Evolutionary conservation across 225 moss, liverwort and hornwort genomes (phyloP).

Genomic region (Rhytidiadelphus loreus): DNA sequence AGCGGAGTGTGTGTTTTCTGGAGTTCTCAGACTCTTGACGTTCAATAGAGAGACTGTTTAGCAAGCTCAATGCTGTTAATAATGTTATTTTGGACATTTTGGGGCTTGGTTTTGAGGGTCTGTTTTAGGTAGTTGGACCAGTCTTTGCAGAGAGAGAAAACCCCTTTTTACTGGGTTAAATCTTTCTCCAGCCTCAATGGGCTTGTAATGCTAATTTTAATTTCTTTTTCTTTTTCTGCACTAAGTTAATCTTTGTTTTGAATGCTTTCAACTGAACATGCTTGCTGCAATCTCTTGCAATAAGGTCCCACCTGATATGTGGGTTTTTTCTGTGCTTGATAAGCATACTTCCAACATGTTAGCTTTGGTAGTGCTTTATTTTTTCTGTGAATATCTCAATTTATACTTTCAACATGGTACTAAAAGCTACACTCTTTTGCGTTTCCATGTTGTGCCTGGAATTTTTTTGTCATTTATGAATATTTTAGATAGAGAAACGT

Average conservation of each 20-base stretch:
- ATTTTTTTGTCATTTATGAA: neutral
- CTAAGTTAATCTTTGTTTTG: neutral
- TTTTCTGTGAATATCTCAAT: neutral
- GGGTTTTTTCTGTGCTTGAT: neutral
- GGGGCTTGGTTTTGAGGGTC: neutral
- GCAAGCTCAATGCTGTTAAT: neutral
- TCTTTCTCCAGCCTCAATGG: neutral
- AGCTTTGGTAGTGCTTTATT: neutral
- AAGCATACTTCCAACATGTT: neutral
- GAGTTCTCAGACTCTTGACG: neutral
- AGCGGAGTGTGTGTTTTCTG: neutral
- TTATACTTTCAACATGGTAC: neutral
- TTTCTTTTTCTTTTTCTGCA: neutral
- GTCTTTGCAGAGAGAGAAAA: neutral
- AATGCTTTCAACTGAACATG: neutral
- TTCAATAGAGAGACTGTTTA: no score
- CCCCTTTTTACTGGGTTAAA: neutral
- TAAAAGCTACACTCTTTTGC: neutral
- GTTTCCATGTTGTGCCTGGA: neutral
- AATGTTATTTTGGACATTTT: neutral
- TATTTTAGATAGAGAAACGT: neutral
- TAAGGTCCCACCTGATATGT: neutral
- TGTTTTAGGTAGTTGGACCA: neutral
- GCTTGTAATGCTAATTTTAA: conserved; percentile 7
- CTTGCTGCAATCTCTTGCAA: neutral